Evolutionary conservation across 495 filamentous ascomycete species (phyloP).

Genomic region (Glarea lozoyensis): DNA sequence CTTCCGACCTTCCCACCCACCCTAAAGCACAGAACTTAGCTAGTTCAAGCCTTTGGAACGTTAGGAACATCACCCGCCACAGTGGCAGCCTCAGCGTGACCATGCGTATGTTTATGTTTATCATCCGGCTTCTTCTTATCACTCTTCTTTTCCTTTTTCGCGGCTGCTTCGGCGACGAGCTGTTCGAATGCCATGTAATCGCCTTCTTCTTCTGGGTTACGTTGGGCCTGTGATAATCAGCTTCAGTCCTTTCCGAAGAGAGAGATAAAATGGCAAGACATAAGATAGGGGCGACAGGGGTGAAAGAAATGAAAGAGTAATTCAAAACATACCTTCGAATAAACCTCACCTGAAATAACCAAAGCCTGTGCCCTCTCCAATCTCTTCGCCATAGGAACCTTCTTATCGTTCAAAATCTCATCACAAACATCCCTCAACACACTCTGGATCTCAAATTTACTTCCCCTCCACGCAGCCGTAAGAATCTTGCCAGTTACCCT

Average conservation of each 20-base stretch:
- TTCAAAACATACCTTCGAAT: slow-evolving; percentile 57
- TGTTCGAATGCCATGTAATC: slow-evolving; percentile 99
- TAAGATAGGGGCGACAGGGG: too few species aligned
- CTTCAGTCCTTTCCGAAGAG: too few species aligned
- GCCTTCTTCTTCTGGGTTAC: slow-evolving; percentile 92
- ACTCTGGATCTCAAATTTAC: slow-evolving; percentile 96
- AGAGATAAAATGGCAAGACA: too few species aligned
- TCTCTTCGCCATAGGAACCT: slow-evolving; percentile 71
- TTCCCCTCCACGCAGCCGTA: slow-evolving; percentile 94
- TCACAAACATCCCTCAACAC: slow-evolving; percentile 86
- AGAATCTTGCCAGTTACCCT: slow-evolving; percentile 96
- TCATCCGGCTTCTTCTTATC: slow-evolving; percentile 41
- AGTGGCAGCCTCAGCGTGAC: slow-evolving; percentile 14
- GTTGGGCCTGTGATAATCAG: slow-evolving; percentile 67
- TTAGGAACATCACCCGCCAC: slow-evolving; percentile 36
- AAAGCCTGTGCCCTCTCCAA: slow-evolving; percentile 86
- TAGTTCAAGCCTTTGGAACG: slow-evolving; percentile 28
- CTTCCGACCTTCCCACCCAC: neutral
- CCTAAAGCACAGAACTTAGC: too few species aligned
- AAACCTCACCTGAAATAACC: slow-evolving; percentile 80
- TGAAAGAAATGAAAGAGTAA: neutral
- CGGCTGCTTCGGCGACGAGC: slow-evolving; percentile 89
- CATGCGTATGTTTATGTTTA: slow-evolving; percentile 1
- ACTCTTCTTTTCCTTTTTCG: slow-evolving; percentile 79
- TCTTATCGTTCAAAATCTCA: slow-evolving; percentile 62